Base-by-base conservation (phyloP, 108 stramenopile species). In the Bacterosira constricta region DNA sequence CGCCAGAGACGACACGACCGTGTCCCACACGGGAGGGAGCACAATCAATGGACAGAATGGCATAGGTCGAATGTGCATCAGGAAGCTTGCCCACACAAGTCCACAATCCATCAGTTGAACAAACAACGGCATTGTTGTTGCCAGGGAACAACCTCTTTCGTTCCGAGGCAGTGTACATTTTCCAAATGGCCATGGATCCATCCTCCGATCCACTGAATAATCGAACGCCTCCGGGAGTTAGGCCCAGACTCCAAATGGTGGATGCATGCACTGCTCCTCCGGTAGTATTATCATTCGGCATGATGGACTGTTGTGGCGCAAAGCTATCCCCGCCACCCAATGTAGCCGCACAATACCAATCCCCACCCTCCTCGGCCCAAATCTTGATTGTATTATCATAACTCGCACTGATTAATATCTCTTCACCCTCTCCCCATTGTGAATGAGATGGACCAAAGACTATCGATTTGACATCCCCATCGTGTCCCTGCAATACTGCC, bases 301-400 rank as follows among this genome's bases (percentile, higher is more conserved):
- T n/a, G n/a, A n/a, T n/a, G n/a, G 35, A 7, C 8, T 20, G 8
- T 17, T 45, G 23, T n/a, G n/a, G n/a, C n/a, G n/a, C n/a, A n/a
- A n/a, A n/a, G n/a, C n/a, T n/a, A n/a, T n/a, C n/a, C n/a, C n/a
- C n/a, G n/a, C n/a, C 30, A 21, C 73, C 59, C 29, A 98, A 55
- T 0, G 91, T 89, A 11, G 86, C 56, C 20, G 91, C 92, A 72
- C 94, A 95, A 59, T 86, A 95, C 98, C 98, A 99, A 71, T 99
- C 99, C 10, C 97, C 97, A 9, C 79, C 87, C 63, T 97, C 97
- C 71, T 95, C 94, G 0, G 92, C 96, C 99, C 99, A 99, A 5
- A 96, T 72, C 62, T 82, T 80, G 26, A 97, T 84, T 7, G 95
- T 97, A 66, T 97, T 88, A 70, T 99, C 99, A 70, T 99, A 99